Evolutionary conservation across 2,329 filamentous ascomycete genomes (phyloP), one percentile per base, ranked within the genome.

Genomic region (Nigrograna mackinnonii): DNA sequence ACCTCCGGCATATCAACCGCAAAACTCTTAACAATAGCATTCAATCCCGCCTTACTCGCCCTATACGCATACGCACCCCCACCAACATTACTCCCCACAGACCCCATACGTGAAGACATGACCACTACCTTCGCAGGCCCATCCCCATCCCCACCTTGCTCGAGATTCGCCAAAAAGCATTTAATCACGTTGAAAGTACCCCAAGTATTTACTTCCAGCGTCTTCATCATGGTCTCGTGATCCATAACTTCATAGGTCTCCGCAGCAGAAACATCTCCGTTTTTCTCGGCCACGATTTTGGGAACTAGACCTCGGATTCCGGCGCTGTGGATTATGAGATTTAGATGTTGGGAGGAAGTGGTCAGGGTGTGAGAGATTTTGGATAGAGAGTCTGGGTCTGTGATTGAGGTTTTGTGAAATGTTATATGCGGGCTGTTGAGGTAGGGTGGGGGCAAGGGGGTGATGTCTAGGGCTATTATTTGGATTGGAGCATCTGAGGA

Each of bases 1-100:
- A 74, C 67, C 4, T 70, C 67, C 1, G 68, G 66, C 12, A 74
- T 65, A 61, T 76, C 74, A 6, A 73, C 56, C 21, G 60, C 65
- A 22, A 76, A 69, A 32, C 67, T 72, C 51, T 68, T 67, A 2
- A 76, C 62, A 6, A 77, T 62, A 5, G 71, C 68, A 46, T 77
- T 76, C 24, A 75, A 51, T 18, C 70, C 74, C 3, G 73, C 73
- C 50, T 77, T 76, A 31, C 66, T 70, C 4, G 73, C 71, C 6
- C 74, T 58, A 49, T 77, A 77, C 9, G 74, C 74, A 47, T 76
- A 77, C 2, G 64, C 72, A 2, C 67, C 65, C 0, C 73, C 74
- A 2, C 57, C 55, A 1, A 46, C 52, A 44, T 76, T 76, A 19
- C 65, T 60, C 1, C 57, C 46, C 6, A 76, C 43, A 11, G 67